A percentile compares a stretch with the other conserved stretches of the same genome.
These are phyloP conservation scores for Amaranthus palmeri DNA, from an alignment of 148 eudicot species.

Conservation along the genomic window DNA sequence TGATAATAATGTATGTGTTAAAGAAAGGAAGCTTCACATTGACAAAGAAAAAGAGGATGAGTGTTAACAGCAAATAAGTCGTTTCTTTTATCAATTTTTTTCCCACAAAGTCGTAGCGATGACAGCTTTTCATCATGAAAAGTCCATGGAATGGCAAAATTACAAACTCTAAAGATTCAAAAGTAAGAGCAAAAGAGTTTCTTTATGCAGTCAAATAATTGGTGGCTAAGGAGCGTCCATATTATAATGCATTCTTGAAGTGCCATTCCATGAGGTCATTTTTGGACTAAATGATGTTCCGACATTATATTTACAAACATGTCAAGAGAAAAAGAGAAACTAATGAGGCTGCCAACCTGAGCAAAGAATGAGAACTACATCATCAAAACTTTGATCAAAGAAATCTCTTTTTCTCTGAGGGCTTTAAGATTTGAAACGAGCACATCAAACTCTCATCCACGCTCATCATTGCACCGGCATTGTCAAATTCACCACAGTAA, in stretches of 20 bases:
- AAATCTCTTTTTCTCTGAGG: conserved; percentile 53
- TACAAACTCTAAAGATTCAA: not conserved
- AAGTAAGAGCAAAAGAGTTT: not conserved
- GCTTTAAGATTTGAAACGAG: conserved; percentile 70
- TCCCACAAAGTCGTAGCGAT: not conserved
- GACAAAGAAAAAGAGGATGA: not conserved
- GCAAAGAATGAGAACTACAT: conserved; percentile 20
- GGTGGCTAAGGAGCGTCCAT: conserved; percentile 3
- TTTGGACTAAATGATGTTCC: not conserved
- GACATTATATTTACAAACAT: not conserved
- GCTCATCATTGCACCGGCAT: conserved; percentile 82
- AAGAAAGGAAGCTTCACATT: not conserved
- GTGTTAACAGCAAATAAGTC: not conserved
- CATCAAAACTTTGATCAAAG: conserved; percentile 30
- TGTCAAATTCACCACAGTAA: conserved; percentile 70
- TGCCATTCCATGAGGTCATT: not conserved
- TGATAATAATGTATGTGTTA: not conserved
- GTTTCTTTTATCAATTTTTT: not conserved
- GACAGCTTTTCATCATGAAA: not conserved
- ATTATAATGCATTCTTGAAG: not conserved
- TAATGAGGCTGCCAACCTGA: conserved; percentile 22
- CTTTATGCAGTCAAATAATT: not conserved
- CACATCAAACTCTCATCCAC: conserved; percentile 77
- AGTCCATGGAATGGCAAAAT: not conserved
- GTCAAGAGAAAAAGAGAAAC: not conserved